These are phyloP conservation scores for Xanthoconium stramineum DNA, from an alignment of 768 basidiomycete species.

Conservation along the genomic window DNA sequence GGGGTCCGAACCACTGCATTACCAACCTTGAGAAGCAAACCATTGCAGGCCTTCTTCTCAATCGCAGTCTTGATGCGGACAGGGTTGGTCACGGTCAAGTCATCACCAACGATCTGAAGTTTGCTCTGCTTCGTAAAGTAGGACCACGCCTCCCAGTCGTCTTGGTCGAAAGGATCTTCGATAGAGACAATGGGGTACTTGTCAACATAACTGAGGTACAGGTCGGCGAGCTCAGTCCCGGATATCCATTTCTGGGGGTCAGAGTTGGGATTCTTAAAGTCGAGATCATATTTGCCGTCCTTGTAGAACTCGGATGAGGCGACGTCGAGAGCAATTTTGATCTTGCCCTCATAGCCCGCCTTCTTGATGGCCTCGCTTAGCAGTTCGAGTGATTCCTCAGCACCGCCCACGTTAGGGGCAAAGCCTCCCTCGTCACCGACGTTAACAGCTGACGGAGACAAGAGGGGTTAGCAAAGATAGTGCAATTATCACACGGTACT, in stretches of 20 bases:
- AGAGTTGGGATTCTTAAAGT: slow-evolving; percentile 99
- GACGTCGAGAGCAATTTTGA: slow-evolving; percentile 98
- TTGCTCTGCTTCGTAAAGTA: slow-evolving; percentile 79
- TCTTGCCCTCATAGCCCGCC: slow-evolving; percentile 97
- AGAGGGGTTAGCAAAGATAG: not conserved
- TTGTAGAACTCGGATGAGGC: slow-evolving; percentile 99
- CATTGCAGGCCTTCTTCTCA: slow-evolving; percentile 99
- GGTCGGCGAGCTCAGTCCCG: slow-evolving; percentile 86
- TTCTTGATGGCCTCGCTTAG: slow-evolving; percentile 94
- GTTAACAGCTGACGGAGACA: slow-evolving; percentile 71
- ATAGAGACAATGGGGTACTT: slow-evolving; percentile 96
- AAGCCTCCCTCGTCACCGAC: slow-evolving; percentile 99
- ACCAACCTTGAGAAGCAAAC: slow-evolving; percentile 87
- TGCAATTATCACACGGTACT: slow-evolving; percentile 22
- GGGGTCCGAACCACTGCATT: not conserved
- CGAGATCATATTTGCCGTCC: slow-evolving; percentile 98
- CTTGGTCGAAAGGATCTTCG: slow-evolving; percentile 99
- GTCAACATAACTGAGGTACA: slow-evolving; percentile 82
- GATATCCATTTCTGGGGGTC: slow-evolving; percentile 96
- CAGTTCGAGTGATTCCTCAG: slow-evolving; percentile 96
- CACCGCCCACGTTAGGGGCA: slow-evolving; percentile 95
- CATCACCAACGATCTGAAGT: slow-evolving; percentile 94
- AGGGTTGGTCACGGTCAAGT: slow-evolving; percentile 97
- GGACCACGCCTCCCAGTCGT: slow-evolving; percentile 98
- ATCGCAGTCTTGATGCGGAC: slow-evolving; percentile 97